Evolutionary conservation across 176 grass and related monocot genomes (phyloP).

Genomic region (Phoenix dactylifera): DNA sequence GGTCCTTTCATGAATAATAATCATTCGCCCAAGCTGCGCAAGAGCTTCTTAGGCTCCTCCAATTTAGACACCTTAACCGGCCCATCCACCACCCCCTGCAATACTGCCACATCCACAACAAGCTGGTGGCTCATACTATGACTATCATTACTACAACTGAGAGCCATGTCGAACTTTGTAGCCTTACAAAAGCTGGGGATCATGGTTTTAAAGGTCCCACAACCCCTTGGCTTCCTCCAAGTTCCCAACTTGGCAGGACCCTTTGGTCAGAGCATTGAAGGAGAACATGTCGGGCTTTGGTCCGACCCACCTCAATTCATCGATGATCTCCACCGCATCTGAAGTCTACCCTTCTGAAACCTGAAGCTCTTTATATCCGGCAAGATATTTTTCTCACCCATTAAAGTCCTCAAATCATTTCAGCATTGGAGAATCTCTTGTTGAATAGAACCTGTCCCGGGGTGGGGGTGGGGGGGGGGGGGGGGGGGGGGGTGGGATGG

Average conservation of each 20-base stretch:
- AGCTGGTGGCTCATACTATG: neutral
- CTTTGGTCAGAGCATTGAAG: slow-evolving; percentile 52
- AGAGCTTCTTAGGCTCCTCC: slow-evolving; percentile 42
- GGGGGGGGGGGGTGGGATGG: too few species aligned
- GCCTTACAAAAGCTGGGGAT: slow-evolving; percentile 29
- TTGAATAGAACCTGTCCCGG: slow-evolving; percentile 34
- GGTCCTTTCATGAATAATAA: slow-evolving; percentile 23
- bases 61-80: slow-evolving; percentile 26
- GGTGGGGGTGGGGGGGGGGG: too few species aligned
- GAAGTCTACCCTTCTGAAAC: slow-evolving; percentile 15
- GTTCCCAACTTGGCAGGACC: slow-evolving; percentile 34
- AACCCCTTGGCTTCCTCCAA: slow-evolving; percentile 42
- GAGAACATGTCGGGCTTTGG: slow-evolving; percentile 37
- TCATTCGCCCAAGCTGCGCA: slow-evolving; percentile 20
- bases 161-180: too few species aligned
- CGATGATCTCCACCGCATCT: slow-evolving; percentile 33
- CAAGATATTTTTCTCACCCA: neutral
- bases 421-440: slow-evolving; percentile 8
- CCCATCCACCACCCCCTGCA: slow-evolving; percentile 42
- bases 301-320: slow-evolving; percentile 33
- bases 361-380: slow-evolving; percentile 36
- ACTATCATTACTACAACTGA: too few species aligned
- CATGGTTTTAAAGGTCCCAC: slow-evolving; percentile 42
- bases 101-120: slow-evolving; percentile 9
- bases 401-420: slow-evolving; percentile 24